These are phyloP conservation scores for Cladosporium colombiae DNA, from an alignment of 2,329 filamentous ascomycete species.

Conservation along the genomic window DNA sequence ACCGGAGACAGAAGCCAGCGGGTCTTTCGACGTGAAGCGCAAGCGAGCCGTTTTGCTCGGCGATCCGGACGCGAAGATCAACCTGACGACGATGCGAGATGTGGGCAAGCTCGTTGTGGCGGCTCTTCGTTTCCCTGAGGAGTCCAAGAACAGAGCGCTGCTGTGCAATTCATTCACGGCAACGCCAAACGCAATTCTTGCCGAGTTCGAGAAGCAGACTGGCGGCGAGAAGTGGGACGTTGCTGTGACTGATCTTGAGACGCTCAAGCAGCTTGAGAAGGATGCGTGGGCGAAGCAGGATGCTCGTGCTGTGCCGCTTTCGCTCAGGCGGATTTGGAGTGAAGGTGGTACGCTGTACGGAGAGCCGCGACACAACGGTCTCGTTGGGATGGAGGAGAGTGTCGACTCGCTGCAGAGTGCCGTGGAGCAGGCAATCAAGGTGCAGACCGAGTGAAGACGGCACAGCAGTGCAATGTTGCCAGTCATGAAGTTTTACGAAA, in stretches of 20 bases:
- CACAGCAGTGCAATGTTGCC: background rate
- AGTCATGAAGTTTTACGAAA: background rate
- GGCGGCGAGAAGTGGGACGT: slow-evolving; percentile 55
- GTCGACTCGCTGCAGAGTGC: slow-evolving; percentile 56
- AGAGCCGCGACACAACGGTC: slow-evolving; percentile 64
- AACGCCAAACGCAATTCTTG: slow-evolving; percentile 62
- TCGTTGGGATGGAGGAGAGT: slow-evolving; percentile 51
- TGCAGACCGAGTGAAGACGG: slow-evolving; percentile 23
- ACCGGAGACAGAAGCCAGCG: slow-evolving; percentile 44
- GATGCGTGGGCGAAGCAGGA: slow-evolving; percentile 58
- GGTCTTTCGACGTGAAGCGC: slow-evolving; percentile 59
- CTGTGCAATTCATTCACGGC: slow-evolving; percentile 72
- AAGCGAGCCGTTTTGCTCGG: slow-evolving; percentile 64
- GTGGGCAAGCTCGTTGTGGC: slow-evolving; percentile 68
- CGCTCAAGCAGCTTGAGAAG: slow-evolving; percentile 59
- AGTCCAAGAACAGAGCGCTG: slow-evolving; percentile 57
- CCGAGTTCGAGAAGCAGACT: slow-evolving; percentile 69
- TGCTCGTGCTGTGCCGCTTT: slow-evolving; percentile 57
- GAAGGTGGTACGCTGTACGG: slow-evolving; percentile 69
- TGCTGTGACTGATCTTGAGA: slow-evolving; percentile 54
- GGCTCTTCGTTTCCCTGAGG: slow-evolving; percentile 59
- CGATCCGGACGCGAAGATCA: slow-evolving; percentile 62
- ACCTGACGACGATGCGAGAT: slow-evolving; percentile 71
- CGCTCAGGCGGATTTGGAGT: slow-evolving; percentile 70
- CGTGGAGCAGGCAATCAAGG: slow-evolving; percentile 40